Percentiles rank a stretch among this genome's conserved stretches.
Evolutionary conservation across 768 basidiomycete genomes (phyloP).

Genomic region (Rhodotorula paludigena): DNA sequence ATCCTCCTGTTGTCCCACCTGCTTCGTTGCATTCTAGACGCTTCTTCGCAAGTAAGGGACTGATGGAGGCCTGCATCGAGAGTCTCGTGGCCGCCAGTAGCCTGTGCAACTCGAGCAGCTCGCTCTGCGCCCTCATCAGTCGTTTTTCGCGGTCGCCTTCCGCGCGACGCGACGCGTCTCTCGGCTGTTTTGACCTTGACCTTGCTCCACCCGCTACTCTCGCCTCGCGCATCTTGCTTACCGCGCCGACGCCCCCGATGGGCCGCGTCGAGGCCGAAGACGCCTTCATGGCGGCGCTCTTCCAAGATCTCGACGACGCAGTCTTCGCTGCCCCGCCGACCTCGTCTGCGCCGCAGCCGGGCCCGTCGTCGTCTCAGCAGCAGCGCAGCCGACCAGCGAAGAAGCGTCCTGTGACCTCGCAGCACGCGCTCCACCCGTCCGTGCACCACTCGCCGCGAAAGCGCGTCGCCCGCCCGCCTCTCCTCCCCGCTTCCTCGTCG

Average conservation of each 20-base stretch:
- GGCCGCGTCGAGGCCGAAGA: conserved; percentile 52
- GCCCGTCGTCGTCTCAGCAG: conserved; percentile 38
- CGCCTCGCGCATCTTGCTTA: background rate
- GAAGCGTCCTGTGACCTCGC: background rate
- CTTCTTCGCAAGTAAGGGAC: too few species aligned
- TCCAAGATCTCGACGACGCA: conserved; percentile 57
- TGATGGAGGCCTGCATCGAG: too few species aligned
- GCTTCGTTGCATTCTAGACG: too few species aligned
- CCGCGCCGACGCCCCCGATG: background rate
- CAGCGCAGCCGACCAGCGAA: background rate
- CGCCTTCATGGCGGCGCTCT: conserved; percentile 57
- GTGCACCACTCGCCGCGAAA: background rate
- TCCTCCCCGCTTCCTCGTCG: too few species aligned
- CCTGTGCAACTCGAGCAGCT: too few species aligned
- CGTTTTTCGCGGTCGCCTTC: too few species aligned
- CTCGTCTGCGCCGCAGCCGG: too few species aligned
- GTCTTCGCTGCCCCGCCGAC: too few species aligned
- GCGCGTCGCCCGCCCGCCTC: background rate
- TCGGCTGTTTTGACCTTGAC: background rate
- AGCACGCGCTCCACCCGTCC: background rate
- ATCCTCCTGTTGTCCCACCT: too few species aligned
- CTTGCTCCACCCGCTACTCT: background rate
- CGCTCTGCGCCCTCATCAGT: too few species aligned
- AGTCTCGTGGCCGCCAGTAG: too few species aligned
- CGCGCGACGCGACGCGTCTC: background rate